Evolutionary conservation across 805 yeast species (phyloP), one percentile per base, ranked within the genome.

Genomic region (Zygotorulaspora chibaensis): DNA sequence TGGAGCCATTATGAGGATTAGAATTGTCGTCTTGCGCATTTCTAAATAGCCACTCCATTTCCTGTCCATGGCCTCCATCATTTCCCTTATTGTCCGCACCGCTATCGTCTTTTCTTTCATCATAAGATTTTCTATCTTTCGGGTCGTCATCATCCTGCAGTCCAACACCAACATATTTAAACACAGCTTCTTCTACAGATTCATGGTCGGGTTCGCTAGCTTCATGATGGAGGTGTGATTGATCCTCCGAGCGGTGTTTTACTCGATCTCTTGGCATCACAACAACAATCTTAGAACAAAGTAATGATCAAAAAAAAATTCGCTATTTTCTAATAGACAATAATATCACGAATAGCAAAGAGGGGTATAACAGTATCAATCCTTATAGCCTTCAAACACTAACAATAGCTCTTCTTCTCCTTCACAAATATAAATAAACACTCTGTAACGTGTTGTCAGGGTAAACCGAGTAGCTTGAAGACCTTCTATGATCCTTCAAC

Each of bases 171-270:
- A 84, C 91, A 54, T 78, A 77, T 45, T 77, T 74, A 78, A 84
- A 73, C 13, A 85, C 89, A 0, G 89, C 93, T 13, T 85, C 93
- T 56, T 84, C 93, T 2, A 84, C 93, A 46, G 74, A 68, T 31
- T 66, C 70, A 38, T 66, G 66, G 25, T 57, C 43, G 30, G 47
- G 25, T 36, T 43, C 47, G 15, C 12, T 28, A 31, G 40, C 52
- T 17, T 49, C 52, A 29, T 44, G 48, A 13, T 45, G 48, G 33
- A 42, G 46, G 17, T 43, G 45, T 20, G 40, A 12, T 15, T 40
- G 37, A 26, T 48, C 45, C 13, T 46, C 52, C 25, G 36, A 38
- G 16, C 43, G 39, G 20, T 42, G 46, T 38, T 48, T 48, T 34
- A 42, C 52, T 41, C 36, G 52, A 25, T 48, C 47, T 35, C 45